Percentiles rank a stretch among this genome's conserved stretches.
phyloP scores from a whole-genome alignment of 2,329 filamentous ascomycete genomes.

The Aspergillus jensenii region DNA sequence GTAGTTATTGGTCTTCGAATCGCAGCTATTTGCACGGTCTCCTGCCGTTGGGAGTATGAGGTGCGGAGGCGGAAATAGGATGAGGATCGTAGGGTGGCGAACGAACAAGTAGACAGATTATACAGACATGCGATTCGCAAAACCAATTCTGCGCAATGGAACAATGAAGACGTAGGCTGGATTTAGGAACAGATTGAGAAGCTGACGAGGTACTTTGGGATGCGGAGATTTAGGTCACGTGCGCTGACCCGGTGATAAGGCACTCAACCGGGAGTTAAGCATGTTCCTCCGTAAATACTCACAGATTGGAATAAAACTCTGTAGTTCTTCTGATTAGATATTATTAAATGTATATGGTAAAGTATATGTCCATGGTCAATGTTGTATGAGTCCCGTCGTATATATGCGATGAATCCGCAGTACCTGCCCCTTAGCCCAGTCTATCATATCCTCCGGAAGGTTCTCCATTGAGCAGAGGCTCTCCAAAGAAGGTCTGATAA shows the following conservation, averaged over 20 bases:
- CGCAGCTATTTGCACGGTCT: background rate
- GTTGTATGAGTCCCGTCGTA: constrained; percentile 9
- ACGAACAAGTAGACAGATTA: background rate
- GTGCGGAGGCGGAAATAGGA: background rate
- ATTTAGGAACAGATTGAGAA: background rate
- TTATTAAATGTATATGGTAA: background rate
- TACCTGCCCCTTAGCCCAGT: constrained; percentile 26
- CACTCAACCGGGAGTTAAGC: background rate
- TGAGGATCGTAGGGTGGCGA: background rate
- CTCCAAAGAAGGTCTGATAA: constrained; percentile 18
- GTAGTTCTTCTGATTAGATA: background rate
- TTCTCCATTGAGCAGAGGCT: constrained; percentile 22
- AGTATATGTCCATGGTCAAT: background rate
- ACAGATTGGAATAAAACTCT: background rate
- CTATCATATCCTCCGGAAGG: constrained; percentile 18
- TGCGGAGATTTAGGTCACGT: constrained; percentile 15
- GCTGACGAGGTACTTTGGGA: constrained; percentile 2
- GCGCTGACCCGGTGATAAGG: background rate
- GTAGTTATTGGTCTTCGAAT: background rate
- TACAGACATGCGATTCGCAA: background rate
- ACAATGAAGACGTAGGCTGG: background rate
- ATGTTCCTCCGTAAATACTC: background rate
- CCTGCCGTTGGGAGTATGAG: background rate
- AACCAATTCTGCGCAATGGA: background rate
- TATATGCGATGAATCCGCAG: constrained; percentile 27